These are phyloP conservation scores for Areca catechu DNA, from an alignment of 176 grass and related monocot species.

Conservation along the genomic window DNA sequence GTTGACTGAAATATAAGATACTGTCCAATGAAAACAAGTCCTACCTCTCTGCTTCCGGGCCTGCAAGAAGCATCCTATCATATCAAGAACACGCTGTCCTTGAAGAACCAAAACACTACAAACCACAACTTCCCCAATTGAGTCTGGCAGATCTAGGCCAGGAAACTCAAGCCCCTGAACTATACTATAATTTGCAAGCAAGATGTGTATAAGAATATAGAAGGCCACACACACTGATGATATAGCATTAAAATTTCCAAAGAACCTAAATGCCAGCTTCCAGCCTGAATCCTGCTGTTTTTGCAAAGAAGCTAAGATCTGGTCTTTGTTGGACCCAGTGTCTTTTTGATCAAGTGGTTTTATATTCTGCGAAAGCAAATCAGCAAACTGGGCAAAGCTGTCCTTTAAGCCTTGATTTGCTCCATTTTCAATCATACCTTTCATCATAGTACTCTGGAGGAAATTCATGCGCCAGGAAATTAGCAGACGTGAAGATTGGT, in stretches of 20 bases:
- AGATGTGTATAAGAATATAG: constrained; percentile 61
- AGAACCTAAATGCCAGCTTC: constrained; percentile 63
- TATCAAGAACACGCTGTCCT: constrained; percentile 45
- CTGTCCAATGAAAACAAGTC: too few species aligned
- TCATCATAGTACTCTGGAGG: constrained; percentile 93
- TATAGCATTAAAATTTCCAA: constrained; percentile 67
- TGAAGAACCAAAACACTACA: constrained; percentile 81
- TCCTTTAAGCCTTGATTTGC: constrained; percentile 84
- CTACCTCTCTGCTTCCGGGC: constrained; percentile 70
- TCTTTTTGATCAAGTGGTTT: constrained; percentile 54
- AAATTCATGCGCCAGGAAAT: constrained; percentile 97
- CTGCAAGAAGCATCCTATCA: constrained; percentile 49
- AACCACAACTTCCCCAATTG: constrained; percentile 67
- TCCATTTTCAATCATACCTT: constrained; percentile 91
- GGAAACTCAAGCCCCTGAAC: constrained; percentile 63
- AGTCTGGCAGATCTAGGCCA: constrained; percentile 90
- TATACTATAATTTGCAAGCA: constrained; percentile 28
- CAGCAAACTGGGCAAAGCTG: constrained; percentile 54
- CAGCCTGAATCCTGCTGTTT: constrained; percentile 41
- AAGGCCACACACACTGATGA: constrained; percentile 52
- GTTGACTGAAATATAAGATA: too few species aligned
- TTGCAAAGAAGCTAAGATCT: constrained; percentile 51
- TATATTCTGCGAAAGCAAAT: constrained; percentile 52
- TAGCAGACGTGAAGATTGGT: constrained; percentile 59
- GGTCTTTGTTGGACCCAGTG: constrained; percentile 41